A percentile compares a stretch with the other conserved stretches of the same genome.
Evolutionary conservation across 2,329 filamentous ascomycete species (phyloP).

Genomic region (Podosphaera fusca): DNA sequence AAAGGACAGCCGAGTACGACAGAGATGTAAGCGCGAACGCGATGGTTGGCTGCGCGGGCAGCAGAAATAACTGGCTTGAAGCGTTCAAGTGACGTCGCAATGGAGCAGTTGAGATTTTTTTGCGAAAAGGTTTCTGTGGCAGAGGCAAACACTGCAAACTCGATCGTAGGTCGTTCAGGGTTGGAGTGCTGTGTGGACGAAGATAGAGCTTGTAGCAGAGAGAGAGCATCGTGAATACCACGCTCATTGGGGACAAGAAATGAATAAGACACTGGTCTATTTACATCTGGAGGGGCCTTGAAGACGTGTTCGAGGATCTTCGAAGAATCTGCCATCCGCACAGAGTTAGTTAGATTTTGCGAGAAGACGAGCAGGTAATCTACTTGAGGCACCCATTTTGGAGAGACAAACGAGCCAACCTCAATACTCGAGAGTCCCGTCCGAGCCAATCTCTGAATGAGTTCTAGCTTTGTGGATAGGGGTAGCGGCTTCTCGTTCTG

Average conservation of each 20-base stretch:
- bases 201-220: conserved; percentile 29
- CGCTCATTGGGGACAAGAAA: conserved; percentile 61
- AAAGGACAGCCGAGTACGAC: conserved; percentile 65
- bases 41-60: conserved; percentile 39
- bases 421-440: conserved; percentile 56
- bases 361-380: conserved; percentile 2
- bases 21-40: conserved; percentile 59
- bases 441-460: conserved; percentile 44
- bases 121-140: conserved; percentile 62
- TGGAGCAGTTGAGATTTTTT: conserved; percentile 63
- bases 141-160: conserved; percentile 61
- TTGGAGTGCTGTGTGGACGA: conserved; percentile 23
- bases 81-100: conserved; percentile 46
- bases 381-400: conserved; percentile 69
- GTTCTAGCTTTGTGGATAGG: conserved; percentile 49
- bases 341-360: not conserved
- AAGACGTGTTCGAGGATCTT: conserved; percentile 51
- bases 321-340: conserved; percentile 55
- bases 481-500: conserved; percentile 60
- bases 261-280: conserved; percentile 42
- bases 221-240: conserved; percentile 40
- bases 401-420: conserved; percentile 60
- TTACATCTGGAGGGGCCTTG: conserved; percentile 28
- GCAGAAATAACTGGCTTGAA: conserved; percentile 48
- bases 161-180: conserved; percentile 24